Conservation (phyloP, 2,329 filamentous ascomycete genomes). For the Zasmidium angulare region DNA sequence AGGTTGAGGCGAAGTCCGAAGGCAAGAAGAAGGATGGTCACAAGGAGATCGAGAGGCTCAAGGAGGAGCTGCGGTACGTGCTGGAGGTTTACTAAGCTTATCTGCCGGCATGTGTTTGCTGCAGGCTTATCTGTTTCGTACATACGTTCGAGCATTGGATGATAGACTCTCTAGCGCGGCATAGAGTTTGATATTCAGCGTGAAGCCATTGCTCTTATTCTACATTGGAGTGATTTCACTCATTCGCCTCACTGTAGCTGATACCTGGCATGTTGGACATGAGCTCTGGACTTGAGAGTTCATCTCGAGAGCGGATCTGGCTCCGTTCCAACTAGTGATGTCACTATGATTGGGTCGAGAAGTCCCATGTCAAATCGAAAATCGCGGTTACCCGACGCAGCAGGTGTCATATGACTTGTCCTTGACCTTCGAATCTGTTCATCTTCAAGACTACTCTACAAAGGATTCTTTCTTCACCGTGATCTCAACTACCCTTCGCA, state of each 20-base stretch:
- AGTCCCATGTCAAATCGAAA: no score
- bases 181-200: background rate
- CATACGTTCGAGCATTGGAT: background rate
- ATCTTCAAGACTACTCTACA: background rate
- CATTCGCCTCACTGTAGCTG: no score
- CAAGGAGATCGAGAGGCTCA: conserved; percentile 93
- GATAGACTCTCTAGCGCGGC: background rate
- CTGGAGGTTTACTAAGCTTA: conserved; percentile 79
- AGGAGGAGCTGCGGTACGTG: conserved; percentile 92
- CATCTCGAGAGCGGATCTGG: no score
- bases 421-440: no score
- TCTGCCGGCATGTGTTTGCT: background rate
- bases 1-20: conserved; percentile 65
- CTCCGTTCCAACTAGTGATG: background rate
- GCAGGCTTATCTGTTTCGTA: background rate
- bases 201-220: background rate
- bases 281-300: no score
- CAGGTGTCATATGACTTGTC: background rate
- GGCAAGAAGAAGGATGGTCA: conserved; percentile 29
- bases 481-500: background rate
- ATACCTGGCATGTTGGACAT: no score
- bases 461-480: background rate
- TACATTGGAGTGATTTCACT: background rate
- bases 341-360: background rate
- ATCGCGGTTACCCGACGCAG: background rate